phyloP scores from a whole-genome alignment of 108 stramenopile genomes.

The Nitzschia inconspicua region DNA sequence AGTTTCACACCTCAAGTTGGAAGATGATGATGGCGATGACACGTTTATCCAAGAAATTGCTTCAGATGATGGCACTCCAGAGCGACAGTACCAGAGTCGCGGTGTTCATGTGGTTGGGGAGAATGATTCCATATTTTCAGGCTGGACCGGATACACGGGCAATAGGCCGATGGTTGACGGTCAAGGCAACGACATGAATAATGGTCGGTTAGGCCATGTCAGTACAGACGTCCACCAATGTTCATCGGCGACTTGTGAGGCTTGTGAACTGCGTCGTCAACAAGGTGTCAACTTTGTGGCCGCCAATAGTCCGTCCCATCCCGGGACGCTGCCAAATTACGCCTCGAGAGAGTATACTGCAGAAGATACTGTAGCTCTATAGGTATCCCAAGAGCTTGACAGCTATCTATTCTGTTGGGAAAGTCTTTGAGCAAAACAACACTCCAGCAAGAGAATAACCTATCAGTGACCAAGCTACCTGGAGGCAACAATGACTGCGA shows the following conservation, averaged over 20 bases:
- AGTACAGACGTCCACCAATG: constrained; percentile 33
- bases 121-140: constrained; percentile 27
- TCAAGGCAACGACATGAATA: background rate
- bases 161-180: background rate
- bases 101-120: constrained; percentile 27
- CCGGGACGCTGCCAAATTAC: constrained; percentile 11
- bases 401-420: background rate
- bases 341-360: constrained; percentile 32
- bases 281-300: constrained; percentile 17
- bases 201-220: constrained; percentile 3
- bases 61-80: background rate
- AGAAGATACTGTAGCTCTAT: constrained; percentile 38
- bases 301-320: background rate
- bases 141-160: constrained; percentile 32
- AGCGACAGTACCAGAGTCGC: constrained; percentile 8
- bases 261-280: constrained; percentile 28
- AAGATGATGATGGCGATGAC: constrained; percentile 30
- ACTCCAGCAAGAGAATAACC: no score
- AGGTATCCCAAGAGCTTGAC: background rate
- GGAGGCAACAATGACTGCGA: no score
- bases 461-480: no score
- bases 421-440: background rate
- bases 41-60: constrained; percentile 15
- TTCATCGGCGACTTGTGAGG: constrained; percentile 40
- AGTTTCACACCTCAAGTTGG: constrained; percentile 30